Conservation (phyloP, 1,139 yeast species). For the Trichomonascaceae sp. region DNA sequence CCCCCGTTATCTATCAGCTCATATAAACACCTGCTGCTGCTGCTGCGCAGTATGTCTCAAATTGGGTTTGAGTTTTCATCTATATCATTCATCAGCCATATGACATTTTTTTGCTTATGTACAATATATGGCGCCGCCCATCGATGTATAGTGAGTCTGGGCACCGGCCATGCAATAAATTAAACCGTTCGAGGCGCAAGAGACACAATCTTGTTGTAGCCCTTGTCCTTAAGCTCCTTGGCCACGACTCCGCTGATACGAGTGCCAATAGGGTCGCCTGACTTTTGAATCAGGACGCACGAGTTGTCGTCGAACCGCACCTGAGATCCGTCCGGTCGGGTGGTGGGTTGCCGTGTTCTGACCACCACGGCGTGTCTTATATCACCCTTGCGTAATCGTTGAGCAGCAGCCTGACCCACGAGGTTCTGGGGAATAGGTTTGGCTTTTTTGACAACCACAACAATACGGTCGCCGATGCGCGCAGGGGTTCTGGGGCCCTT, state of each 20-base stretch:
- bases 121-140: too few relatives aligned
- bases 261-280: constrained; percentile 89
- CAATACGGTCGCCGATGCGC: constrained; percentile 74
- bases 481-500: constrained; percentile 81
- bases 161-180: too few relatives aligned
- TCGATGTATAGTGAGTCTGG: too few relatives aligned
- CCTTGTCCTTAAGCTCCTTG: constrained; percentile 74
- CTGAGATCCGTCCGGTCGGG: constrained; percentile 78
- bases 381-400: constrained; percentile 88
- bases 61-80: too few relatives aligned
- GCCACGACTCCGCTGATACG: constrained; percentile 90
- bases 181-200: constrained; percentile 81
- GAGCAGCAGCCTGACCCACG: constrained; percentile 28
- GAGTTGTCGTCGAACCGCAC: constrained; percentile 93
- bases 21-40: too few relatives aligned
- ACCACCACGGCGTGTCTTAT: constrained; percentile 93
- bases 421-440: constrained; percentile 52
- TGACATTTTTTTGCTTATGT: too few relatives aligned
- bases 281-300: constrained; percentile 84
- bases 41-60: too few relatives aligned
- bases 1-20: too few relatives aligned
- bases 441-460: constrained; percentile 90
- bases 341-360: constrained; percentile 77
- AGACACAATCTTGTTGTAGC: constrained; percentile 76
- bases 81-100: too few relatives aligned